phyloP scores from a whole-genome alignment of 2,329 filamentous ascomycete species.

The Diaporthe sp. region DNA sequence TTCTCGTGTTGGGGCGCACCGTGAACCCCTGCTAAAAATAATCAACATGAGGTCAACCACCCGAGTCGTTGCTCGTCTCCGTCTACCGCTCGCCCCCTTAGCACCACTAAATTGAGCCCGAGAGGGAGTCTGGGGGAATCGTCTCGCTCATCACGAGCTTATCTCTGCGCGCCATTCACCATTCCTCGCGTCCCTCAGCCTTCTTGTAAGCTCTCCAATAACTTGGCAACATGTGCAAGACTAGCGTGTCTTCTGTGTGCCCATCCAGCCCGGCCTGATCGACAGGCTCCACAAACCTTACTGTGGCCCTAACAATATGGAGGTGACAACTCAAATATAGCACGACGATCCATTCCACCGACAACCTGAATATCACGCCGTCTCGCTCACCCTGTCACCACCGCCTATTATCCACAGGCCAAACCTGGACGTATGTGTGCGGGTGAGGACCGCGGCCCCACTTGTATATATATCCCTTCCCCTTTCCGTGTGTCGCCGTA shows the following conservation, averaged over 20 bases:
- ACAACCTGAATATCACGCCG: background rate
- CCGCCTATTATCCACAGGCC: background rate
- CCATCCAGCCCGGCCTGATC: conserved; percentile 7
- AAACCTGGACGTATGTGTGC: background rate
- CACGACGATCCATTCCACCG: conserved; percentile 14
- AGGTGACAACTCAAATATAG: conserved; percentile 17
- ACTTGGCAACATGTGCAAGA: background rate
- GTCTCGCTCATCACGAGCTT: conserved; percentile 12
- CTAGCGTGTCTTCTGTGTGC: too few species aligned
- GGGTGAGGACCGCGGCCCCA: background rate
- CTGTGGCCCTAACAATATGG: background rate
- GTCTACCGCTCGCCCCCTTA: background rate
- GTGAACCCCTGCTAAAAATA: conserved; percentile 36
- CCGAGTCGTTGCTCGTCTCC: conserved; percentile 8
- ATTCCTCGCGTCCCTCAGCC: conserved; percentile 3
- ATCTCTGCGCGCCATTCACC: background rate
- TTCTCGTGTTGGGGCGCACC: conserved; percentile 34
- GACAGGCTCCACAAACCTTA: conserved; percentile 21
- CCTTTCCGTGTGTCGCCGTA: background rate
- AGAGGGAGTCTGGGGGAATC: conserved; percentile 11
- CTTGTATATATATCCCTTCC: background rate
- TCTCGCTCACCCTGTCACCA: background rate
- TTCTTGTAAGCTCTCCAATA: background rate
- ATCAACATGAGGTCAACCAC: conserved; percentile 31
- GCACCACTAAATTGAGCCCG: background rate